Percentiles rank a stretch among this genome's conserved stretches.
phyloP scores from a whole-genome alignment of 2,329 filamentous ascomycete genomes.

The Podosphaera xanthii region DNA sequence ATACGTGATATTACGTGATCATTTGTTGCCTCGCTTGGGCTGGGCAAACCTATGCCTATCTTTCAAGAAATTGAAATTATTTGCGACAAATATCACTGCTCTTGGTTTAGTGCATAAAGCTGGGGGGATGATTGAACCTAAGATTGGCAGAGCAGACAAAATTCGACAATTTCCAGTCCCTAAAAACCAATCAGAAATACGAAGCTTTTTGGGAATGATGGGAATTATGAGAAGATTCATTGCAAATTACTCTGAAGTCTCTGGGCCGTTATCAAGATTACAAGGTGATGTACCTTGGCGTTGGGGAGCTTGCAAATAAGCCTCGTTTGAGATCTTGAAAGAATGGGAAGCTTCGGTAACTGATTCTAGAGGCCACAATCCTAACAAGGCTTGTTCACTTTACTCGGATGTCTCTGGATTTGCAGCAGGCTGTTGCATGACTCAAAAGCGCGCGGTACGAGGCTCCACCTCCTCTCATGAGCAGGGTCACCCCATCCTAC shows the following conservation, averaged over 20 bases:
- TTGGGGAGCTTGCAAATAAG: neutral
- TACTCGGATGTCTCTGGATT: no score
- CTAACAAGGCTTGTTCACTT: neutral
- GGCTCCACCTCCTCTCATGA: neutral
- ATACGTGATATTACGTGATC: neutral
- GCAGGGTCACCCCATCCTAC: neutral
- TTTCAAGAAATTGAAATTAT: neutral
- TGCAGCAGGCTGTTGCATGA: no score
- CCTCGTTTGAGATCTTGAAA: neutral
- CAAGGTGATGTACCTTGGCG: neutral
- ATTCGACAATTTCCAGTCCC: neutral
- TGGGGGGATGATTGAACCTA: neutral
- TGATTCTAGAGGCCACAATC: neutral
- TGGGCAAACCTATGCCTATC: neutral
- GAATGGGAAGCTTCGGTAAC: neutral
- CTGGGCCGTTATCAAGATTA: neutral
- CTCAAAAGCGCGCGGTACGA: no score
- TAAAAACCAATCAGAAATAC: neutral
- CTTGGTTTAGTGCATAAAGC: neutral
- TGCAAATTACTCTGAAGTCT: no score
- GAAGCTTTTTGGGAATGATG: neutral
- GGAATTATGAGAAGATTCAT: neutral
- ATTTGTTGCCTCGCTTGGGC: neutral
- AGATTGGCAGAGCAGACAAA: neutral
- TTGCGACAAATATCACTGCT: neutral